Conservation (phyloP, 352 stramenopile species). For the Aphanomyces stellatus region DNA sequence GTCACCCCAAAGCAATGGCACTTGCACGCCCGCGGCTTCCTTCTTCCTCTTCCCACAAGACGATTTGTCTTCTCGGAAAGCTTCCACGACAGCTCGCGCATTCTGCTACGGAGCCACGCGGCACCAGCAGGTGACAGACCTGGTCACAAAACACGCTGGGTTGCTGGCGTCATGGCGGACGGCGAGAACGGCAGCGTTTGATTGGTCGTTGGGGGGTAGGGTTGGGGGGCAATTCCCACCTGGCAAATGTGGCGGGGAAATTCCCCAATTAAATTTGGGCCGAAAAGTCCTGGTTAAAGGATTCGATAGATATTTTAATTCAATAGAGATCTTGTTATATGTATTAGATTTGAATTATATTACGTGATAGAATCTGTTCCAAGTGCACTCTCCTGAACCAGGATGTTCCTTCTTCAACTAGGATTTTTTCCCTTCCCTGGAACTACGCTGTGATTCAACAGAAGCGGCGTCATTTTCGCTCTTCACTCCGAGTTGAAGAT, state of each 20-base stretch:
- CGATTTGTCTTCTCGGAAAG: too few species aligned
- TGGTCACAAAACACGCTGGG: too few species aligned
- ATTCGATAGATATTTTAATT: background rate
- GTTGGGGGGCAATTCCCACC: background rate
- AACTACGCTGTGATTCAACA: too few species aligned
- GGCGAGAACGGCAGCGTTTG: background rate
- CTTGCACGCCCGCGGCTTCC: too few species aligned
- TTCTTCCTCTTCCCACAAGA: too few species aligned
- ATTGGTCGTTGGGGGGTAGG: slow-evolving; percentile 6
- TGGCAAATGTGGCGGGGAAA: background rate
- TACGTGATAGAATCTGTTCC: too few species aligned
- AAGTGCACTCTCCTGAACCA: too few species aligned
- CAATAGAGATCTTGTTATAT: background rate
- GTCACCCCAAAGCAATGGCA: too few species aligned
- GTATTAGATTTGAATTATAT: background rate
- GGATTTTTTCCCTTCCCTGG: too few species aligned
- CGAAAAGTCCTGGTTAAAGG: background rate
- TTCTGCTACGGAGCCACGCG: too few species aligned
- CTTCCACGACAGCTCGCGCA: too few species aligned
- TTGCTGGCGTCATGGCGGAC: background rate
- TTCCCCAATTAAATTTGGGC: background rate
- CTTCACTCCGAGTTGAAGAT: slow-evolving; percentile 3
- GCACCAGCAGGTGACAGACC: too few species aligned
- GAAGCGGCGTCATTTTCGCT: background rate
- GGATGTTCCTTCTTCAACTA: background rate